Conservation (phyloP, 228 moss, liverwort and hornwort genomes). For the Sphagnum magellanicum region DNA sequence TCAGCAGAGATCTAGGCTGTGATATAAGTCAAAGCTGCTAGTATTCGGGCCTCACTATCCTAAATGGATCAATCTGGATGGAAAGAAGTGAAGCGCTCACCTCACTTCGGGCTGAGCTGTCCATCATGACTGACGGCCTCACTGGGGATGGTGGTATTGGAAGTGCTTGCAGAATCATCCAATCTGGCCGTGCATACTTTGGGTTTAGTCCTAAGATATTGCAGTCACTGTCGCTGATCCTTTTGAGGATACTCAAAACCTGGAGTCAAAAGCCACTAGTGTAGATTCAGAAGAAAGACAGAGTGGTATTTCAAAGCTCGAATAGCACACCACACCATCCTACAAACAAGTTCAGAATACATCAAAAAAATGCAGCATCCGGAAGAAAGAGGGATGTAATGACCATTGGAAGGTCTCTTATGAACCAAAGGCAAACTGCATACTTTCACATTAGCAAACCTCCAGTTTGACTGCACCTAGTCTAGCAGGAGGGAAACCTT, state of each 20-base stretch:
- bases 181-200: constrained; percentile 93
- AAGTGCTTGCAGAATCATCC: constrained; percentile 96
- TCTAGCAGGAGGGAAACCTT: too few species aligned
- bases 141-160: constrained; percentile 98
- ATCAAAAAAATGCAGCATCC: too few species aligned
- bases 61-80: too few species aligned
- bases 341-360: neutral
- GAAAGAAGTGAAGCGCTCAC: constrained; percentile 8
- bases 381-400: too few species aligned
- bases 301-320: neutral
- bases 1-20: too few species aligned
- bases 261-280: constrained; percentile 8
- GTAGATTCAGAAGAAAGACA: neutral
- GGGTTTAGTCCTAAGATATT: constrained; percentile 78
- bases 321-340: neutral
- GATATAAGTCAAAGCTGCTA: too few species aligned
- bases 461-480: too few species aligned
- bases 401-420: too few species aligned
- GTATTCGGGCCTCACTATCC: too few species aligned
- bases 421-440: too few species aligned
- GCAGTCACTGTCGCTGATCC: constrained; percentile 88
- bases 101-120: constrained; percentile 97
- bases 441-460: too few species aligned
- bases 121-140: constrained; percentile 99
- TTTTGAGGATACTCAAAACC: constrained; percentile 87